Percentiles rank a stretch among this genome's conserved stretches.
These are phyloP conservation scores for Pleurotus pulmonarius DNA, from an alignment of 768 basidiomycete species.

Conservation along the genomic window DNA sequence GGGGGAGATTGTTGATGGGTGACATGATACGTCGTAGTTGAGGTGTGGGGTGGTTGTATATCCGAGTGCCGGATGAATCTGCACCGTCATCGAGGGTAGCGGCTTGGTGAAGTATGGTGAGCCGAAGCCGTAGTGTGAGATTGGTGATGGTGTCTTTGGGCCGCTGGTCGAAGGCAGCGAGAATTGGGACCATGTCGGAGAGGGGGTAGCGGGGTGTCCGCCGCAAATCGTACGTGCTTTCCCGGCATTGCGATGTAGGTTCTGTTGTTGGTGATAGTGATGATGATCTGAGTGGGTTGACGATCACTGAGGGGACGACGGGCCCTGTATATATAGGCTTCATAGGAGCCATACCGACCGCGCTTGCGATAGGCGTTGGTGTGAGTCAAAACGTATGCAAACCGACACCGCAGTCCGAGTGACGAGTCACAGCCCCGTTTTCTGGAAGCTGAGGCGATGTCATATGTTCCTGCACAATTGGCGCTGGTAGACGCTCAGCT, in stretches of 20 bases:
- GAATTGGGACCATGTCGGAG: slow-evolving; percentile 30
- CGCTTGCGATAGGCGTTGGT: slow-evolving; percentile 3
- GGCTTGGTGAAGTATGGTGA: slow-evolving; percentile 24
- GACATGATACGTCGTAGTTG: slow-evolving; percentile 32
- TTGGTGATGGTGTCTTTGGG: slow-evolving; percentile 31
- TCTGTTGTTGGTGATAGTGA: not conserved
- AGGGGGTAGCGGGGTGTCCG: slow-evolving; percentile 32
- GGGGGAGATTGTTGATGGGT: slow-evolving; percentile 23
- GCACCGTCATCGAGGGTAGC: slow-evolving; percentile 26
- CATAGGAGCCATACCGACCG: not conserved
- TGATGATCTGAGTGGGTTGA: not conserved
- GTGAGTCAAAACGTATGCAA: slow-evolving; percentile 4
- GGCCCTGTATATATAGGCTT: too few relatives aligned
- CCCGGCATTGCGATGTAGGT: slow-evolving; percentile 10
- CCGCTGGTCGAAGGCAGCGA: slow-evolving; percentile 34
- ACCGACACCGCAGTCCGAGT: not conserved
- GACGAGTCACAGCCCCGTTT: not conserved
- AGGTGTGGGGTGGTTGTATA: slow-evolving; percentile 32
- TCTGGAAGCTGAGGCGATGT: not conserved
- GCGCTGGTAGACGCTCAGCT: not conserved
- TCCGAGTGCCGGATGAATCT: slow-evolving; percentile 40
- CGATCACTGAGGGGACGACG: too few relatives aligned
- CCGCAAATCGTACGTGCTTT: slow-evolving; percentile 41
- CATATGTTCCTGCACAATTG: not conserved
- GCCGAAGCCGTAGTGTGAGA: slow-evolving; percentile 18